Percentiles rank a stretch among this genome's conserved stretches.
Evolutionary conservation across 2,329 filamentous ascomycete genomes (phyloP).

Genomic region (Plenodomus tracheiphilus): DNA sequence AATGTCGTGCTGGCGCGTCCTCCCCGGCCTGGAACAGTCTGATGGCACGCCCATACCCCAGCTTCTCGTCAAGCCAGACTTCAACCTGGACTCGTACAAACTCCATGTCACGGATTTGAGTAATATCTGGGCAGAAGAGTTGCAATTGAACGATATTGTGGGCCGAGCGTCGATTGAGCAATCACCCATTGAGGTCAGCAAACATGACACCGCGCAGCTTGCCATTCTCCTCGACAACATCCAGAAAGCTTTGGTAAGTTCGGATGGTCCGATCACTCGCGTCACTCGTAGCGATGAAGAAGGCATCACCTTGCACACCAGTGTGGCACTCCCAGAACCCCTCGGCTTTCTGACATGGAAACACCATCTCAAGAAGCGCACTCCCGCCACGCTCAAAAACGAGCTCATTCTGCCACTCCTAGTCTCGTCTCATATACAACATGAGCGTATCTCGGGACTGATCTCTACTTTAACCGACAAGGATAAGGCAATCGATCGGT

Average conservation of each 20-base stretch:
- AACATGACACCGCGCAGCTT: slow-evolving; percentile 67
- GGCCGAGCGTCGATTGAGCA: slow-evolving; percentile 64
- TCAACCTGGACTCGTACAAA: slow-evolving; percentile 62
- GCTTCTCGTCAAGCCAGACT: slow-evolving; percentile 65
- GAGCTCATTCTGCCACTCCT: slow-evolving; percentile 60
- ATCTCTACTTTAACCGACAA: slow-evolving; percentile 58
- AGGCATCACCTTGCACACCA: slow-evolving; percentile 57
- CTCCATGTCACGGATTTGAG: slow-evolving; percentile 72
- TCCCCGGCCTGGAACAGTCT: slow-evolving; percentile 30
- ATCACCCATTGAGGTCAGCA: slow-evolving; percentile 73
- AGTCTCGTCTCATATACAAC: slow-evolving; percentile 51
- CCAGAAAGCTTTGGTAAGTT: slow-evolving; percentile 50
- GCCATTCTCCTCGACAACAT: slow-evolving; percentile 68
- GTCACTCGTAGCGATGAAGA: slow-evolving; percentile 38
- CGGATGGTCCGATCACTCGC: slow-evolving; percentile 42
- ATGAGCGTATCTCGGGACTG: slow-evolving; percentile 53
- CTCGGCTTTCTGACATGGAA: slow-evolving; percentile 68
- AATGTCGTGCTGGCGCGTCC: slow-evolving; percentile 42
- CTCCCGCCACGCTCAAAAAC: slow-evolving; percentile 49
- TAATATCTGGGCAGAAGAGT: slow-evolving; percentile 70
- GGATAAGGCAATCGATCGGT: slow-evolving; percentile 60
- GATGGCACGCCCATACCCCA: slow-evolving; percentile 52
- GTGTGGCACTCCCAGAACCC: slow-evolving; percentile 63
- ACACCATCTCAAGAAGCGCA: slow-evolving; percentile 56
- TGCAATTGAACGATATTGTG: slow-evolving; percentile 65